Base-by-base conservation (phyloP, 345 rosid genomes). In the Microthlaspi erraticum region DNA sequence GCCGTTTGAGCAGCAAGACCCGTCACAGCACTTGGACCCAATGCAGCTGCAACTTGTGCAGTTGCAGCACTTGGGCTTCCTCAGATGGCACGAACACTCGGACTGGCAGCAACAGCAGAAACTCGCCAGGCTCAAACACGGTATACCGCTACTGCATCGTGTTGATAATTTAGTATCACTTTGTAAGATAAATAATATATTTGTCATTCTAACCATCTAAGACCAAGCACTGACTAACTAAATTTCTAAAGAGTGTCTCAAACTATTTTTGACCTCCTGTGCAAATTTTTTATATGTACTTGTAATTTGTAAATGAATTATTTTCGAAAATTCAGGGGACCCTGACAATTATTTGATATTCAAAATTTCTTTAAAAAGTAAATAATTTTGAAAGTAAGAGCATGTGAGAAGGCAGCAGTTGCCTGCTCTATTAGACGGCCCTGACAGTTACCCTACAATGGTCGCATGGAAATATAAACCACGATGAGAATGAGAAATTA, bases 31-130 rank as follows among this genome's bases (percentile, higher is more conserved):
- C 13, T 66, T 50, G 70, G 78, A 76, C n/a, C 74, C 66, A 18
- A 34, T 50, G 31, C 59, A 52, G 64, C 34, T 46, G 43, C 71
- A 72, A 78, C 36, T 60, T 53, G 16, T 53, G 39, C 83, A 80
- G 34, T 38, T 60, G 14, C 75, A 74, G 84, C 94, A 83, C 44
- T 73, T 69, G 0, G 96, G 89, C 68, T 79, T 70, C 74, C 73
- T 71, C 5, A 71, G 64, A 68, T 67, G 73, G 73, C 80, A 77
- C 7, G 87, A 83, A 68, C 89, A 84, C 31, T 63, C 71, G 42
- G 96, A 82, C 75, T 37, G 77, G 64, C 88, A 87, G 86, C 91
- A 83, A 71, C 96, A 88, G 64, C 91, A 88, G 46, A 88, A 80
- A 88, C 90, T 87, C 10, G 85, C 84, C 53, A 87, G 53, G 48